Base-by-base conservation (phyloP, 108 stramenopile genomes). In the Poteriospumella lacustris region DNA sequence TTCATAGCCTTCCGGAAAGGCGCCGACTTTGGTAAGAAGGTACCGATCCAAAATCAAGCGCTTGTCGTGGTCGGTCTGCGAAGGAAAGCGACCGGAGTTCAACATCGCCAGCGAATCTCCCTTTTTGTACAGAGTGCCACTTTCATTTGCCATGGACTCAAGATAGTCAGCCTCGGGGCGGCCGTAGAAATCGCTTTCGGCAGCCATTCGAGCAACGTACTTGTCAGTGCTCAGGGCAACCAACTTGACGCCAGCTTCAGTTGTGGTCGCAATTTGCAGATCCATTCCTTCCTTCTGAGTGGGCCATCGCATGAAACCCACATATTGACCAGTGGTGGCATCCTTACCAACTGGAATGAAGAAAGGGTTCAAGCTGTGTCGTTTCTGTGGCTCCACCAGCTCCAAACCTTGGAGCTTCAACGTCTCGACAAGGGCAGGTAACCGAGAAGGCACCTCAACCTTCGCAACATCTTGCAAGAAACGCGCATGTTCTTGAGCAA, bases 241-340 rank as follows among this genome's bases (percentile, higher is more conserved):
- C 31, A 64, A 64, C 5, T 24, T 64, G 9, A 64, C 60, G 9
- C 60, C 60, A 12, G 36, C 60, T 64, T 64, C 60, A 64, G 28
- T 64, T 9, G 60, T 12, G 9, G 33, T 3, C 28, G 36, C 60
- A 19, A 64, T 31, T 64, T 64, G 60, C 36, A 64, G 36, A 24
- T 64, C 60, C 60, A 64, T 64, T 31, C 31, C 60, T 31, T 64
- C 60, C 36, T 64, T 64, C 24, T 64, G 60, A 34, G 60, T 64
- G 28, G 60, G 60, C 60, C 60, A 64, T 64, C 60, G 28, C 9
- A 64, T 12, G 36, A 34, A 64, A 12, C 60, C 15, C 60, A 64
- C 29, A 34, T 34, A 12, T 34, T 5, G 28, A 33, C 31, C 31
- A 33, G 28, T 34, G 3, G 31, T 33, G 15, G 3, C 5, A 33